Conservation (phyloP, 1,139 yeast species). For the Nadsonia commutata region DNA sequence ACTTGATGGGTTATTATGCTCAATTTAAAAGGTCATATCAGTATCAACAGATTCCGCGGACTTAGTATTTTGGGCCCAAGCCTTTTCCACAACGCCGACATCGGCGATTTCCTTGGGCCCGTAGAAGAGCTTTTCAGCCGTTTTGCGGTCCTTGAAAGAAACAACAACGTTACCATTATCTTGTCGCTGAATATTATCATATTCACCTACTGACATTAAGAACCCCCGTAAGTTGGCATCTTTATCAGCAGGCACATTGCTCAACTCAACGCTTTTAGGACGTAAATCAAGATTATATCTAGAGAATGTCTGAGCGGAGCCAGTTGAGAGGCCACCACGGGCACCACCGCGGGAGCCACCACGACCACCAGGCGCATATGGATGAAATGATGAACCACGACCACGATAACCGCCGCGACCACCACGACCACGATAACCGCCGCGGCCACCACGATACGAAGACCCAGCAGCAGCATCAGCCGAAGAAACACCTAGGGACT, state of each 20-base stretch:
- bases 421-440: slow-evolving; percentile 9
- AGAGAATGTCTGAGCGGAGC: slow-evolving; percentile 6
- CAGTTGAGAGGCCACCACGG: slow-evolving; percentile 10
- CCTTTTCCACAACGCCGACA: slow-evolving; percentile 19
- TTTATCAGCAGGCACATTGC: slow-evolving; percentile 17
- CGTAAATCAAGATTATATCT: slow-evolving; percentile 25
- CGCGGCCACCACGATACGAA: slow-evolving; percentile 9
- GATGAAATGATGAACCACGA: slow-evolving; percentile 12
- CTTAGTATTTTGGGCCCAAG: no score
- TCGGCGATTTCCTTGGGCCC: slow-evolving; percentile 18
- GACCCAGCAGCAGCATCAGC: slow-evolving; percentile 4
- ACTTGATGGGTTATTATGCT: no score
- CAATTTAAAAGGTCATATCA: no score
- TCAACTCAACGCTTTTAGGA: slow-evolving; percentile 24
- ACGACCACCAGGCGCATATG: slow-evolving; percentile 11
- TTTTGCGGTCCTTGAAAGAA: slow-evolving; percentile 26
- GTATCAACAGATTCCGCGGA: no score
- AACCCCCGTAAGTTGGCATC: slow-evolving; percentile 15
- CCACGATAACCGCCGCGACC: slow-evolving; percentile 14
- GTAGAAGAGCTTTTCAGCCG: slow-evolving; percentile 28
- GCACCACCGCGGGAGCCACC: slow-evolving; percentile 13
- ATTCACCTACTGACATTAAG: slow-evolving; percentile 12
- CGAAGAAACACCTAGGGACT: slow-evolving; percentile 15
- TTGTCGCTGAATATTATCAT: slow-evolving; percentile 11
- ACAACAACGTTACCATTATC: slow-evolving; percentile 17